These are phyloP conservation scores for Acanthamoeba sp. DNA, from an alignment of 208 protist genomes.

Conservation along the genomic window DNA sequence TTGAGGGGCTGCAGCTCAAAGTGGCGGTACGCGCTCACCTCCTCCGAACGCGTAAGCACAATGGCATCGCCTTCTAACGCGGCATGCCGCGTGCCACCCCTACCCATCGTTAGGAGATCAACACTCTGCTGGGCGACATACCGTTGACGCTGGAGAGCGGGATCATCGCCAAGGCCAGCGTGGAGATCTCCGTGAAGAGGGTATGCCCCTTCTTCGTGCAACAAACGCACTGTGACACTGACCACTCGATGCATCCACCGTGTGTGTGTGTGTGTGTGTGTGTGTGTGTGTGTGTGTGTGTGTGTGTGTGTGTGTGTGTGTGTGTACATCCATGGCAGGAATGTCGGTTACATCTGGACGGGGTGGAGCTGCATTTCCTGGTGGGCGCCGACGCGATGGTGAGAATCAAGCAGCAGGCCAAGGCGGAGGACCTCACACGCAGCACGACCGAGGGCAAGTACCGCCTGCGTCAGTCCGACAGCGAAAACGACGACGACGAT, in stretches of 20 bases:
- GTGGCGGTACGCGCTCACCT: background rate
- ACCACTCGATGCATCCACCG: no score
- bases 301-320: no score
- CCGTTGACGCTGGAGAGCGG: conserved; percentile 13
- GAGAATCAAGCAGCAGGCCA: background rate
- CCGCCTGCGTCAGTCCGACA: background rate
- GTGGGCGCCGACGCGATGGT: background rate
- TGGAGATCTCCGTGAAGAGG: background rate
- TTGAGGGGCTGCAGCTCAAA: conserved; percentile 9
- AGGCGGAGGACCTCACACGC: background rate
- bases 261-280: no score
- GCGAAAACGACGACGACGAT: background rate
- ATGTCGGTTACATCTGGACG: conserved; percentile 19
- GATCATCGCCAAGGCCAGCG: background rate
- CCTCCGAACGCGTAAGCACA: background rate
- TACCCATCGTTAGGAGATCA: background rate
- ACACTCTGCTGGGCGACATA: background rate
- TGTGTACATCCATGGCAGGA: no score
- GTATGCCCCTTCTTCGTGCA: background rate
- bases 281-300: no score
- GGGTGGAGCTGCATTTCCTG: conserved; percentile 1
- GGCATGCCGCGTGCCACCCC: background rate
- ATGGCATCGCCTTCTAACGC: no score
- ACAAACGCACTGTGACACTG: no score
- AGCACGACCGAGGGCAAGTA: background rate